Evolutionary conservation across 106 monocot species (phyloP).

Genomic region (Amphibolis antarctica): DNA sequence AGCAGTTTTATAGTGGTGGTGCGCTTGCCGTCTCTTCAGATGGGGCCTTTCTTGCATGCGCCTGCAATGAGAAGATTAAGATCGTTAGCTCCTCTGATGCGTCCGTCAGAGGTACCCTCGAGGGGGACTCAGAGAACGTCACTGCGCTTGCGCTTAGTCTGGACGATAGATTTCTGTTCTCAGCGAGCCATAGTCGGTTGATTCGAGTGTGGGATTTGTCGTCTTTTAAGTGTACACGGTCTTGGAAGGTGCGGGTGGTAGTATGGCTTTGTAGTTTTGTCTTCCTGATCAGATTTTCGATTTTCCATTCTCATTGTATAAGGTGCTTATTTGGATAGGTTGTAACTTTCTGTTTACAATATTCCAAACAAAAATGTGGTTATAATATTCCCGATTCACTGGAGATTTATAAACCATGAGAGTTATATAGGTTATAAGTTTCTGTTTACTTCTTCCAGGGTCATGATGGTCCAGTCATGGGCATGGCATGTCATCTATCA

Average conservation of each 20-base stretch:
- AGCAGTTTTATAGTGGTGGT: constrained; percentile 81
- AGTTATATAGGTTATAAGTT: no score
- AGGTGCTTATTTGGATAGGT: no score
- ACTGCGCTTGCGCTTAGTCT: constrained; percentile 62
- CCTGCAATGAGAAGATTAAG: constrained; percentile 70
- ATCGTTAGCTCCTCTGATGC: constrained; percentile 43
- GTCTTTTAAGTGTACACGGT: constrained; percentile 60
- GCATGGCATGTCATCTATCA: constrained; percentile 85
- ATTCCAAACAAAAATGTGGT: no score
- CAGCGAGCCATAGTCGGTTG: constrained; percentile 73
- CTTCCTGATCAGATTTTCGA: background rate
- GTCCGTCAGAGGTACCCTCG: constrained; percentile 32
- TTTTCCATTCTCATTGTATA: background rate
- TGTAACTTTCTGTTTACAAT: no score
- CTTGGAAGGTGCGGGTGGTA: constrained; percentile 65
- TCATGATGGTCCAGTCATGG: constrained; percentile 85
- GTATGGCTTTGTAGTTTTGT: background rate
- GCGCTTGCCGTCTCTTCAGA: constrained; percentile 57
- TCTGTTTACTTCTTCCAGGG: constrained; percentile 31
- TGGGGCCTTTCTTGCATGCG: constrained; percentile 68
- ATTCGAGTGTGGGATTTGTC: constrained; percentile 84
- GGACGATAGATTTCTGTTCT: constrained; percentile 62
- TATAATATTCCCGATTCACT: no score
- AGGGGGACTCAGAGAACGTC: constrained; percentile 53
- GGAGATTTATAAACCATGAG: no score